Evolutionary conservation across 2,329 filamentous ascomycete species (phyloP), one percentile per base, ranked within the genome.

Genomic region (Juglanconis sp.): DNA sequence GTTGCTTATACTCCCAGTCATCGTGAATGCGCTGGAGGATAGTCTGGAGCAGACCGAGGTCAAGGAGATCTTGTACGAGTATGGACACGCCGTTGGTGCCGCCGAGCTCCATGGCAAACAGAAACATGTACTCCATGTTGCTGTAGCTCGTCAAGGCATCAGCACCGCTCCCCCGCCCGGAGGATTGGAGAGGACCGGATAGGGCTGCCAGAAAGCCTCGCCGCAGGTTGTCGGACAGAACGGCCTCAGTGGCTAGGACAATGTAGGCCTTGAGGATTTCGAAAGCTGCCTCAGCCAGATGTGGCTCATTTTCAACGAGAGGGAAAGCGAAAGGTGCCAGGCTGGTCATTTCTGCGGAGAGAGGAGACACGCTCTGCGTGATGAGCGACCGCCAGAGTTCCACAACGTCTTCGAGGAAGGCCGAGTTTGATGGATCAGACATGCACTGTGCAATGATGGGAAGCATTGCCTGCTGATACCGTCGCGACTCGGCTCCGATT

Each of bases 371-470:
- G 60, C 87, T 87, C 68, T 91, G 86, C 64, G 80, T 79, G 42
- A 93, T 74, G 10, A 97, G 86, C 2, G 89, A 85, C 38, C 84
- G 82, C 94, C 94, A 98, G 3, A 99, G 83, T 59, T 97, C 93
- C 13, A 98, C 79, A 71, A 99, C 95, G 63, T 98, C 95, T 11
- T 96, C 85, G 10, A 99, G 84, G 68, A 96, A 95, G 1, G 92
- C 92, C 68, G 90, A 89, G 50, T 86, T 81, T 13, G 54, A 55
- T 11, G 54, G 56, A 17, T 63, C 61, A 9, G 36, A 36, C 58
- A 63, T 56, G 24, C 61, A 63, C 36, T 63, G 61, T 8, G 44
- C 53, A 47, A 99, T 88, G 54, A 98, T 83, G 0, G 94, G 93
- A 17, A 96, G 77, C 66, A 97, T 90, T 56, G 93, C 80, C 15